phyloP scores from a whole-genome alignment of 352 stramenopile species.

The Blastocystis sp. region DNA sequence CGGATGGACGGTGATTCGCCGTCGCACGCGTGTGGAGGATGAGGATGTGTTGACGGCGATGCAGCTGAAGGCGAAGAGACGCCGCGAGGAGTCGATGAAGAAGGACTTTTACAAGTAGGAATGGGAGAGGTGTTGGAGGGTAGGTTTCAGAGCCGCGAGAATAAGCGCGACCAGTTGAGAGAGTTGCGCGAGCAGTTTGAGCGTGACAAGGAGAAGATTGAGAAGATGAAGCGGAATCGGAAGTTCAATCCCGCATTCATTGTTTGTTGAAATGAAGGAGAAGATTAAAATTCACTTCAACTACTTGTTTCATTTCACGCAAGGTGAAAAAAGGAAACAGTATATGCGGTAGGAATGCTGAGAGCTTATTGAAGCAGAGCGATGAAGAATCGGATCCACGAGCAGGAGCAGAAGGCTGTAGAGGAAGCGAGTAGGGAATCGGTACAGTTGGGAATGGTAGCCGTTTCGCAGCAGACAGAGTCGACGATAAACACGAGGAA shows the following conservation, averaged over 20 bases:
- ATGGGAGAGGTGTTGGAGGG: neutral
- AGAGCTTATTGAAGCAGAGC: neutral
- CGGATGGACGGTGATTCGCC: constrained; percentile 27
- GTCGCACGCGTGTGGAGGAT: neutral
- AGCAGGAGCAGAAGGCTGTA: neutral
- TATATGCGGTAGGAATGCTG: neutral
- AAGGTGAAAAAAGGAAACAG: neutral
- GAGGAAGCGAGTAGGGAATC: neutral
- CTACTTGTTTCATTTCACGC: neutral
- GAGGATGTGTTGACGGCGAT: constrained; percentile 7
- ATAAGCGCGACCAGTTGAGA: constrained; percentile 19
- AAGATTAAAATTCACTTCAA: constrained; percentile 41
- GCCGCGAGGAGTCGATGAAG: constrained; percentile 16
- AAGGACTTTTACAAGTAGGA: constrained; percentile 43
- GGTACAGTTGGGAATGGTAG: neutral
- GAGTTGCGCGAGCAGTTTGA: constrained; percentile 45
- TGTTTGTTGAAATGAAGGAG: constrained; percentile 21
- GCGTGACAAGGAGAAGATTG: neutral
- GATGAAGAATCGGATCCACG: neutral
- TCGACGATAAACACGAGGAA: neutral
- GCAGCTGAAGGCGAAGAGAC: neutral
- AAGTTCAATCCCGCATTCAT: constrained; percentile 23
- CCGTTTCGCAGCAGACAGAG: neutral
- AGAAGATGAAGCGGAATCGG: constrained; percentile 44
- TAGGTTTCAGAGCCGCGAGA: constrained; percentile 42